Evolutionary conservation across 768 basidiomycete species (phyloP), one percentile per base, ranked within the genome.

Genomic region (Phaffia tasmanica): DNA sequence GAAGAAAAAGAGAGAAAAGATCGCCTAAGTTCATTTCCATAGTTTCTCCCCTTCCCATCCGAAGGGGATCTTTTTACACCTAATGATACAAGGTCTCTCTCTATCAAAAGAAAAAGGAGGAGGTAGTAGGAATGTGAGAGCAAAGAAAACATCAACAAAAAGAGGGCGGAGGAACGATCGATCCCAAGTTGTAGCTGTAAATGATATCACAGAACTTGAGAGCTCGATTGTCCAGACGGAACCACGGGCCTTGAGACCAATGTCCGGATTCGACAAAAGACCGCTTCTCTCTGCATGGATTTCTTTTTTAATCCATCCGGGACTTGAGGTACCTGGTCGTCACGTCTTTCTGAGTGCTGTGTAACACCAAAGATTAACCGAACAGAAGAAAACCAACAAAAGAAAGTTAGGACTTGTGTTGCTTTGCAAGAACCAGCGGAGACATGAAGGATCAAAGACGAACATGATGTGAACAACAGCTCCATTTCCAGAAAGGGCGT

Each of bases 401-500:
- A 54, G 32, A 64, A n/a, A 57, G 21, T 14, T 16, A n/a, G 15
- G 53, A 47, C 25, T 27, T 32, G 58, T 6, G 21, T n/a, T 11
- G 8, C 30, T 19, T 29, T 15, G 35, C 46, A 35, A 48, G 58
- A 35, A 30, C 16, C 29, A 46, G 27, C 18, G 9, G 55, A 35
- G 16, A 7, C 18, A 1, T 42, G 4, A 23, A 5, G 48, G 29
- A 23, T 30, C 5, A 32, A 51, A 57, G 48, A 79, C 89, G 81
- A 76, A 94, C 92, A 99, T 88, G 65, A 99, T 80, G 80, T 97
- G 88, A 49, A 99, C 95, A 63, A 95, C 78, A 48, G 86, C 90
- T 53, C 95, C 95, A 92, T 91, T 97, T 68, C 95, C 95, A 63
- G 92, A 95, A 76, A 84, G 89, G 25, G 94, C 92, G 77, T 98